Base-by-base conservation (phyloP, 225 moss, liverwort and hornwort species). In the Lunularia cruciata region DNA sequence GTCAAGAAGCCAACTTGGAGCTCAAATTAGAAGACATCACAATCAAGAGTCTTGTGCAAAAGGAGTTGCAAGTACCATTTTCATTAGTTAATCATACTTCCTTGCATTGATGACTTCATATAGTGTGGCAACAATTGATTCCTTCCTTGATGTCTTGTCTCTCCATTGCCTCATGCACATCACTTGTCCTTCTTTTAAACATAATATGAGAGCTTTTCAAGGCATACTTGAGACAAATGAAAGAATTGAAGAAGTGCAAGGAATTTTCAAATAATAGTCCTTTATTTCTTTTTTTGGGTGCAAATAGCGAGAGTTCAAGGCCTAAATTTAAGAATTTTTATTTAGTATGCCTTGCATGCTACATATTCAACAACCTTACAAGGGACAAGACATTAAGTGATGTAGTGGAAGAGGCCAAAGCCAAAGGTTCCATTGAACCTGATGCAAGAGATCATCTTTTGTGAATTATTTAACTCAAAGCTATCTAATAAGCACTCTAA, bases 401-500 rank as follows among this genome's bases (percentile, higher is more conserved):
- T 51, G 88, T 99, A 70, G 98, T 99, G 46, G 73, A 74, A 32
- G 89, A 99, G 60, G 98, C 98, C 19, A 93, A 88, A 70, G 82
- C 66, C 33, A 81, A 87, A 72, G 98, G 98, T 47, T 99, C 75
- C 57, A 99, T 93, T 26, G 98, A 99, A 71, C 98, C 93, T 35
- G 98, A 99, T 75, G 93, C 98, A 38, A 79, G 93, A 73, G 93
- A 99, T 78, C 93, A 99, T 70, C 91, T 99, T 6, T 85, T 85
- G 45, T 93, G 93, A 68, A 86, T 83, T 72, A 99, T 54, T 93
- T 99, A 69, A 91, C 89, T 28, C 86, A 93, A 26, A 99, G 49
- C 91, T 94, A 99, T 91, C 93, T 89, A 73, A n/a, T n/a, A n/a
- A n/a, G n/a, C n/a, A n/a, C n/a, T 40, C 63, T 45, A 2, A 32